A percentile compares a stretch with the other conserved stretches of the same genome.
phyloP scores from a whole-genome alignment of 805 yeast species.

The Saccharomycopsis fibuligera region DNA sequence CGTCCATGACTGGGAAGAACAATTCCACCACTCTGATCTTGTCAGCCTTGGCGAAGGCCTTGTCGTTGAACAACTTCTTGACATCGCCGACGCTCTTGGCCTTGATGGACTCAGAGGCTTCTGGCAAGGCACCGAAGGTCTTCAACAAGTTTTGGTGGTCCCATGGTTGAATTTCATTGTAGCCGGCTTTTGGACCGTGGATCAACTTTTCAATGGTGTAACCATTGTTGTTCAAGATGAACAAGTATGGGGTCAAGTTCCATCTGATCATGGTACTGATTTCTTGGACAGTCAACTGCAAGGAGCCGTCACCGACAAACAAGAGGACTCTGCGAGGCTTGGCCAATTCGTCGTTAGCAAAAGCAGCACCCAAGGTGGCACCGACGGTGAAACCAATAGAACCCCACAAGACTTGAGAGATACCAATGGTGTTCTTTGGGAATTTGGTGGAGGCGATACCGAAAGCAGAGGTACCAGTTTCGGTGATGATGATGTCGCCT shows the following conservation, averaged over 20 bases:
- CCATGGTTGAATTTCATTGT: constrained; percentile 63
- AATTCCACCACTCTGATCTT: constrained; percentile 51
- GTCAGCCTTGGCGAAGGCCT: constrained; percentile 35
- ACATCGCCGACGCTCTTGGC: constrained; percentile 46
- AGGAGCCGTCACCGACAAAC: constrained; percentile 64
- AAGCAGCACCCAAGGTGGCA: constrained; percentile 54
- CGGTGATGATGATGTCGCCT: constrained; percentile 54
- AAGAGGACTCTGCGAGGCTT: constrained; percentile 45
- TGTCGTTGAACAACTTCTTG: constrained; percentile 34
- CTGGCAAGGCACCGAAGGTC: constrained; percentile 50
- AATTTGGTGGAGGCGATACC: constrained; percentile 52
- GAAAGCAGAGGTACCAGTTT: constrained; percentile 62
- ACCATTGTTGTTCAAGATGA: constrained; percentile 58
- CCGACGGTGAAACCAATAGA: constrained; percentile 63
- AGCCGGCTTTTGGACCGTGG: constrained; percentile 47
- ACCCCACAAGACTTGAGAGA: constrained; percentile 61
- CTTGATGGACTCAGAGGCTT: constrained; percentile 35
- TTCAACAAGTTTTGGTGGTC: constrained; percentile 39
- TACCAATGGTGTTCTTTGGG: constrained; percentile 45
- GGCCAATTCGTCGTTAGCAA: constrained; percentile 47
- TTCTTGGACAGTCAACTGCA: constrained; percentile 62
- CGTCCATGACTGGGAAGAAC: constrained; percentile 54
- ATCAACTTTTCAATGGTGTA: constrained; percentile 61
- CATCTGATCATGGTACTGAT: constrained; percentile 51
- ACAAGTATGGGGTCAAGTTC: constrained; percentile 49